Percentiles rank a stretch among this genome's conserved stretches.
Conservation (phyloP, 495 filamentous ascomycete genomes). For the Annulohypoxylon bovei region DNA sequence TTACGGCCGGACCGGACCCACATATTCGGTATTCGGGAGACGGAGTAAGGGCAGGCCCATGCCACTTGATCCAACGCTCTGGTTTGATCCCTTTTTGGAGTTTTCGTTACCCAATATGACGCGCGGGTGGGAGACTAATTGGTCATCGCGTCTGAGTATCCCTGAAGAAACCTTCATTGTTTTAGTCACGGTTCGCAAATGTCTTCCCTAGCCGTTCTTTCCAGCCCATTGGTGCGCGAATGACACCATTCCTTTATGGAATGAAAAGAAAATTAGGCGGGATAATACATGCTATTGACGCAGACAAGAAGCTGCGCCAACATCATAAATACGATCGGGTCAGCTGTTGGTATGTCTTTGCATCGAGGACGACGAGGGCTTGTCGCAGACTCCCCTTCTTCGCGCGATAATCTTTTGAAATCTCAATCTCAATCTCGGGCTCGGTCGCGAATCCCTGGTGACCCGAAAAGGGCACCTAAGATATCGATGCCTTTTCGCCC, state of each 20-base stretch:
- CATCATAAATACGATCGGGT: slow-evolving; percentile 20
- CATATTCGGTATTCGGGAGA: slow-evolving; percentile 38
- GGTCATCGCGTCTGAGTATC: slow-evolving; percentile 28
- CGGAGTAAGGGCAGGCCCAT: slow-evolving; percentile 18
- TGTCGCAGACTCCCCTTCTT: background rate
- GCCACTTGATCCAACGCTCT: slow-evolving; percentile 19
- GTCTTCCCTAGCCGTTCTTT: slow-evolving; percentile 12
- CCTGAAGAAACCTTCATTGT: slow-evolving; percentile 20
- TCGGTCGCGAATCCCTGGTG: background rate
- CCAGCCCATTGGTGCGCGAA: background rate
- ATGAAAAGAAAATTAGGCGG: slow-evolving; percentile 24
- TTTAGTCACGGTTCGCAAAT: slow-evolving; percentile 26
- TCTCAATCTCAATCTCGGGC: background rate
- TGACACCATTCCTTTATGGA: slow-evolving; percentile 28
- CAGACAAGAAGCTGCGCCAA: background rate
- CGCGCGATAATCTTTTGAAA: background rate
- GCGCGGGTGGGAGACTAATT: slow-evolving; percentile 30
- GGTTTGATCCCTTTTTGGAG: slow-evolving; percentile 30
- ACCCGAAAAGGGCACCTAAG: background rate
- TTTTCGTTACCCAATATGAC: slow-evolving; percentile 42
- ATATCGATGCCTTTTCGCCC: slow-evolving; percentile 32
- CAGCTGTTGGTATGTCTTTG: slow-evolving; percentile 4
- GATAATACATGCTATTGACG: slow-evolving; percentile 1
- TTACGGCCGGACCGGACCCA: slow-evolving; percentile 22
- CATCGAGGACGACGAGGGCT: slow-evolving; percentile 3